phyloP scores from a whole-genome alignment of 306 rosid genomes.

The Crataegus laevigata region DNA sequence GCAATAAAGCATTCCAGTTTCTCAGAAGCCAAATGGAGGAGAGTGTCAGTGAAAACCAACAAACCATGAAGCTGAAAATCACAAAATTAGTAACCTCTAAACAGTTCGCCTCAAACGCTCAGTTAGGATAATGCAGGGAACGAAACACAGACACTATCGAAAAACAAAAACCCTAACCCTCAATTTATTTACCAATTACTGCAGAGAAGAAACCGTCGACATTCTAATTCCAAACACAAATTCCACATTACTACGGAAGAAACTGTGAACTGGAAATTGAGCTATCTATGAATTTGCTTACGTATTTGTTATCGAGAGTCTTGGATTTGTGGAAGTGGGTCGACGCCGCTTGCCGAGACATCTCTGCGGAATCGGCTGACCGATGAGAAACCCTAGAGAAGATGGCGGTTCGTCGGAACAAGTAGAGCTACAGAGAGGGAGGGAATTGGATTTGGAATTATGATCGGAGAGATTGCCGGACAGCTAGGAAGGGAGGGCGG shows the following conservation, averaged over 20 bases:
- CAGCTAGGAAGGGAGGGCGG: not conserved
- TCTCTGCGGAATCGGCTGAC: conserved; percentile 21
- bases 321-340: conserved; percentile 78
- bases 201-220: not conserved
- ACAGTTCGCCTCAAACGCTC: not conserved
- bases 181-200: not conserved
- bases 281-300: conserved; percentile 5
- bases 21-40: not conserved
- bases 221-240: not conserved
- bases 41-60: not conserved
- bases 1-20: not conserved
- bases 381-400: not conserved
- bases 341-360: conserved; percentile 75
- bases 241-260: not conserved
- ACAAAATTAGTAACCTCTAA: not conserved
- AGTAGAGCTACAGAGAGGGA: not conserved
- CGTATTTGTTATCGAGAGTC: conserved; percentile 99
- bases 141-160: not conserved
- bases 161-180: not conserved
- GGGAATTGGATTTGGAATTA: not conserved
- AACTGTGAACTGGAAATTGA: not conserved
- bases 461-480: not conserved
- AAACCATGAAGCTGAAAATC: not conserved
- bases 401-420: not conserved
- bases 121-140: not conserved